Evolutionary conservation across 352 stramenopile genomes (phyloP).

Genomic region (Phytophthora lateralis): DNA sequence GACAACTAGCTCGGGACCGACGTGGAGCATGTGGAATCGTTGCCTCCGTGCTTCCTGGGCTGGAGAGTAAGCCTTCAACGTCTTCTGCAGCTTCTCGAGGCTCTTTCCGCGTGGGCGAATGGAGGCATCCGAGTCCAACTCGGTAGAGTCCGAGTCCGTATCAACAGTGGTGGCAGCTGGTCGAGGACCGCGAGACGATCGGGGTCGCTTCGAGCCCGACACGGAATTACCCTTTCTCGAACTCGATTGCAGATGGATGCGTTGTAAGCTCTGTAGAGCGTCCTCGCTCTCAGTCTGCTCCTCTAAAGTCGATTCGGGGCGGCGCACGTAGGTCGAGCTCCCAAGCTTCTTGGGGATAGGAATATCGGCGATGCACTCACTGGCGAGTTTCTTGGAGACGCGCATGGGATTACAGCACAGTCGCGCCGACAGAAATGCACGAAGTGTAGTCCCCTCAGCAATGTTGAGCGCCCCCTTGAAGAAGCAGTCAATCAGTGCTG

Average conservation of each 20-base stretch:
- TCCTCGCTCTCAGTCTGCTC: constrained; percentile 49
- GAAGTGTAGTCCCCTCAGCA: constrained; percentile 65
- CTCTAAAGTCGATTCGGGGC: constrained; percentile 32
- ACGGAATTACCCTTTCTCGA: constrained; percentile 6
- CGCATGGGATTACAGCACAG: constrained; percentile 80
- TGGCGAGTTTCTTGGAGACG: constrained; percentile 81
- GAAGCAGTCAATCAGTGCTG: constrained; percentile 67
- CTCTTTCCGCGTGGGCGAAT: constrained; percentile 9
- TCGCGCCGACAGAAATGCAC: constrained; percentile 61
- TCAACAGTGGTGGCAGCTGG: constrained; percentile 1
- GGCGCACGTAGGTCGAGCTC: constrained; percentile 64
- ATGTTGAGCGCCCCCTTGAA: constrained; percentile 70
- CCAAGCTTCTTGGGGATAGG: constrained; percentile 79
- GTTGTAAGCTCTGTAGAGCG: constrained; percentile 43
- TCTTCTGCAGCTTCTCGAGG: constrained; percentile 30
- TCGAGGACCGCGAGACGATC: constrained; percentile 21
- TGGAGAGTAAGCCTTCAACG: constrained; percentile 16
- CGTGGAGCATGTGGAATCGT: constrained; percentile 17
- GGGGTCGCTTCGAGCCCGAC: constrained; percentile 24
- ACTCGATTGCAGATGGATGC: constrained; percentile 38
- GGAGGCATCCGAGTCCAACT: constrained; percentile 20
- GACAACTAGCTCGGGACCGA: constrained; percentile 20
- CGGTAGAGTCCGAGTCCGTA: constrained; percentile 27
- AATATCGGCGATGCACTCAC: constrained; percentile 64
- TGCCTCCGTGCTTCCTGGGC: constrained; percentile 28